Evolutionary conservation across 331 rosid species (phyloP).

Genomic region (Dryas integrifolia): DNA sequence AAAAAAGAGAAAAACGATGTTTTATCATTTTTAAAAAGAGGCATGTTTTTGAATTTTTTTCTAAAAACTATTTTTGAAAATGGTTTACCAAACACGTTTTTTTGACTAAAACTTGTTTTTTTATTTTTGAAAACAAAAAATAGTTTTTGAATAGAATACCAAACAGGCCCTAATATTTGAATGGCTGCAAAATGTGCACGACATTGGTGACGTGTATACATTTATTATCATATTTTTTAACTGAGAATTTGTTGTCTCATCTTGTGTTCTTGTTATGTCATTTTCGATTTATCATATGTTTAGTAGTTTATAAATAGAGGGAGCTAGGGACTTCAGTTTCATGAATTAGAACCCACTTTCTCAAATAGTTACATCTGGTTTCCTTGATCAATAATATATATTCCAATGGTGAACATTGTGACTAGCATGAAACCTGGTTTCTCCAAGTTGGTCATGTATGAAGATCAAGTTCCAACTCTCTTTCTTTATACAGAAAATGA

Average conservation of each 20-base stretch:
- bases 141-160: too few species aligned
- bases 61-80: too few species aligned
- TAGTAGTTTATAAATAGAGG: constrained; percentile 4
- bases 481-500: constrained; percentile 19
- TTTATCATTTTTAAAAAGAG: too few species aligned
- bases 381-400: neutral
- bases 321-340: neutral
- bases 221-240: neutral
- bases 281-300: neutral
- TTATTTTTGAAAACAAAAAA: too few species aligned
- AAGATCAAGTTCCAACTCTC: constrained; percentile 7
- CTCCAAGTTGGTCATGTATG: constrained; percentile 7
- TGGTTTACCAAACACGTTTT: too few species aligned
- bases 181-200: neutral
- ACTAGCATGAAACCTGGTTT: constrained; percentile 27
- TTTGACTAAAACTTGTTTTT: too few species aligned
- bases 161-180: neutral
- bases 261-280: neutral
- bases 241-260: neutral
- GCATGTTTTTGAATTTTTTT: too few species aligned
- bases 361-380: neutral
- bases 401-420: constrained; percentile 35
- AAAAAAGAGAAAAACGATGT: too few species aligned
- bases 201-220: neutral
- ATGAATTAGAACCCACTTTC: constrained; percentile 2